Conservation (phyloP, 2,329 filamentous ascomycete genomes). For the Arthroderma uncinatum region DNA sequence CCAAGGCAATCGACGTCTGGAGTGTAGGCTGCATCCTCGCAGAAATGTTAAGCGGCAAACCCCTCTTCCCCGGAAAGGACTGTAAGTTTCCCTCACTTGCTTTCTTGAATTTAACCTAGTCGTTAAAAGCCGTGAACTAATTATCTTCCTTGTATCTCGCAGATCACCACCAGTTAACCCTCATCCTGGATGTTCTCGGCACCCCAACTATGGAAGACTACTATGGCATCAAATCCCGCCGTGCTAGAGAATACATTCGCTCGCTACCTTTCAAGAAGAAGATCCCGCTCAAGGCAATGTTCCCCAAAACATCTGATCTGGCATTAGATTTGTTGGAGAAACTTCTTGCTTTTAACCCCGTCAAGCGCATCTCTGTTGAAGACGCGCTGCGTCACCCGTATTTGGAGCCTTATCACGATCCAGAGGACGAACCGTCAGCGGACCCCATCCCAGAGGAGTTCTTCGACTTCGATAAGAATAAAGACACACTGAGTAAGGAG, state of each 20-base stretch:
- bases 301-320: slow-evolving; percentile 97
- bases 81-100: slow-evolving; percentile 49
- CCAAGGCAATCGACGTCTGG: slow-evolving; percentile 98
- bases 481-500: slow-evolving; percentile 96
- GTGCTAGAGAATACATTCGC: slow-evolving; percentile 94
- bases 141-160: background rate
- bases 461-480: slow-evolving; percentile 99
- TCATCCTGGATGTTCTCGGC: slow-evolving; percentile 93
- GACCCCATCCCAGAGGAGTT: slow-evolving; percentile 97
- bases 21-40: slow-evolving; percentile 96
- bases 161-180: slow-evolving; percentile 96
- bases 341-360: slow-evolving; percentile 92
- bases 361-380: slow-evolving; percentile 96
- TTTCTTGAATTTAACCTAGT: slow-evolving; percentile 7
- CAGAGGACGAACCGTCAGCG: slow-evolving; percentile 93
- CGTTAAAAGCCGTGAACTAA: slow-evolving; percentile 12
- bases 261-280: slow-evolving; percentile 99
- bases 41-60: slow-evolving; percentile 98
- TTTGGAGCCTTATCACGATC: slow-evolving; percentile 96
- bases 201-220: slow-evolving; percentile 99
- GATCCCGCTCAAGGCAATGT: slow-evolving; percentile 92
- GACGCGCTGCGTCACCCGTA: slow-evolving; percentile 96
- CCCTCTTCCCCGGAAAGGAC: slow-evolving; percentile 94
- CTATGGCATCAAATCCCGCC: slow-evolving; percentile 97
- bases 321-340: slow-evolving; percentile 91